Conservation (phyloP, 192 early-diverging fungal species). For the Radiomyces spectabilis region DNA sequence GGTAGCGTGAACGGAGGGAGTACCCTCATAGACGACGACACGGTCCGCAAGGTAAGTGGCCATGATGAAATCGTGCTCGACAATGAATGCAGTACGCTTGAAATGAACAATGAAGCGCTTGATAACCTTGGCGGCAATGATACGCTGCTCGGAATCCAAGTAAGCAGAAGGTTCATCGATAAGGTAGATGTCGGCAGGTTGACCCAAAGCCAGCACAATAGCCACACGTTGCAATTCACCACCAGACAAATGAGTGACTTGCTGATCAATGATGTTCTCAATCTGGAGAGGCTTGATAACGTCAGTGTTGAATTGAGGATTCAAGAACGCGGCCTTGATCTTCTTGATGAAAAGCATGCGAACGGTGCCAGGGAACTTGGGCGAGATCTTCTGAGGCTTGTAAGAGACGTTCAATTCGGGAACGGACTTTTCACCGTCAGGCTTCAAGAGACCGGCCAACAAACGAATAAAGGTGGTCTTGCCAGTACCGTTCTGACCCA, state of each 20-base stretch:
- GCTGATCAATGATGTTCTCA: constrained; percentile 90
- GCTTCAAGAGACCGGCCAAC: constrained; percentile 73
- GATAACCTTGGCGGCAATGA: constrained; percentile 97
- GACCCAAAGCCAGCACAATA: constrained; percentile 81
- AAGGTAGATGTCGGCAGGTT: constrained; percentile 91
- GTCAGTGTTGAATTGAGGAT: constrained; percentile 95
- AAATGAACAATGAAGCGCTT: constrained; percentile 95
- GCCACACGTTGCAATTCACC: constrained; percentile 99
- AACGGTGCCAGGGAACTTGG: constrained; percentile 89
- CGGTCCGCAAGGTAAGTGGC: constrained; percentile 95
- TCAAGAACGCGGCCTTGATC: constrained; percentile 77
- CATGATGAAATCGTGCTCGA: constrained; percentile 99
- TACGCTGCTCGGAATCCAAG: constrained; percentile 98
- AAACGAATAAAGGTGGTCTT: constrained; percentile 96
- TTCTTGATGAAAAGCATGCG: constrained; percentile 85
- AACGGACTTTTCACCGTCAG: constrained; percentile 73
- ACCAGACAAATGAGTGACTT: constrained; percentile 82
- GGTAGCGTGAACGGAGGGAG: constrained; percentile 73
- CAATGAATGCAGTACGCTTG: constrained; percentile 96
- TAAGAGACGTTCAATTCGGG: constrained; percentile 87
- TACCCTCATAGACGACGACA: constrained; percentile 93
- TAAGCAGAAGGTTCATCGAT: constrained; percentile 98
- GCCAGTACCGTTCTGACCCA: constrained; percentile 97
- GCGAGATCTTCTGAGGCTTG: constrained; percentile 98
- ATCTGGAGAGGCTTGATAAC: constrained; percentile 92